Evolutionary conservation across 2,329 filamentous ascomycete genomes (phyloP), one percentile per base, ranked within the genome.

Genomic region (Acephala macrosclerotiorum): DNA sequence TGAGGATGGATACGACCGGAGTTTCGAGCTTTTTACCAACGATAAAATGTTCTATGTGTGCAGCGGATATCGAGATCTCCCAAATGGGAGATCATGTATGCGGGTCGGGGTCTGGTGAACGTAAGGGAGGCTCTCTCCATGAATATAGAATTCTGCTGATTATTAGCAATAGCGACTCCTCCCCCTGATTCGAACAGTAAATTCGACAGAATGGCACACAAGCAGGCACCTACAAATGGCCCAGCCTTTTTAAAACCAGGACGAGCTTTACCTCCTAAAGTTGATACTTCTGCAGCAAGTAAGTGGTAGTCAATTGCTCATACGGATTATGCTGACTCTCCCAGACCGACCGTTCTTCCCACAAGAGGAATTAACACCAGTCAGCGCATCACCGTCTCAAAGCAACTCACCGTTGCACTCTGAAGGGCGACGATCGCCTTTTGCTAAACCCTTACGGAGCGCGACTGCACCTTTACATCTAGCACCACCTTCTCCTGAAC

Each of bases 71-170:
- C 66, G 90, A 94, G 75, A 96, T 97, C 72, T 90, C 91, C 47
- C 83, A 89, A 77, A 91, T 97, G 90, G 93, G 92, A 68, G 93
- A 96, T 68, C 94, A 97, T 81, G 77, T 92, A 67, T 97, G 94
- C 78, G 78, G 78, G 55, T 5, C 29, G 29, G 80, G 78, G 42
- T 36, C 82, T 79, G 80, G 81, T 74, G 84, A 85, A 74, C 77
- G 86, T 76, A 66, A 71, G 75, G 68, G 60, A 29, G 35, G 47
- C 29, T 40, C 8, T 38, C 25, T 56, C 16, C 11, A 35, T 14
- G 35, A 33, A 33, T 47, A 1, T 5, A 40, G 29, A 40, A 18
- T 45, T 56, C 68, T 47, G 70, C 58, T 65, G 61, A 68, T 38
- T 26, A 45, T 33, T 38, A 53, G 3, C 20, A 12, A 22, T 60